Evolutionary conservation across 805 yeast genomes (phyloP), one percentile per base, ranked within the genome.

Genomic region (Candida saitoana): DNA sequence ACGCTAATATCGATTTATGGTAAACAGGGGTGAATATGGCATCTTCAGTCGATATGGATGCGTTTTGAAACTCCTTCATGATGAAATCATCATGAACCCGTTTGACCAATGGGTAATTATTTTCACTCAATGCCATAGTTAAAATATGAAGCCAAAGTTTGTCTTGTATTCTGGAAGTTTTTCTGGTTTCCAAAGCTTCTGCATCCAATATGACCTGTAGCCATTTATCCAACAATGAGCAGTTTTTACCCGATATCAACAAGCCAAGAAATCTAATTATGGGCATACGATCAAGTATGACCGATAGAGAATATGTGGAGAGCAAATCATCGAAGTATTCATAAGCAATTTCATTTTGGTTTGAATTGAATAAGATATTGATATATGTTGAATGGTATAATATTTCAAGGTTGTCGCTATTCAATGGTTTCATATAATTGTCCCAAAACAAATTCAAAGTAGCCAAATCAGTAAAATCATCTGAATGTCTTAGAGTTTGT

Each of bases 91-190:
- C 57, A 45, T 66, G 66, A 2, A 65, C 47, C 9, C 50, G 24
- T 31, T 55, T 57, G 4, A 60, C 63, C 30, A 67, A 40, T 2
- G 39, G 41, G 47, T 63, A 65, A 43, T 67, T 50, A 42, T 58
- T 57, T 7, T 39, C 27, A 6, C 45, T 25, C 16, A 66, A 45
- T 0, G 59, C 70, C 2, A 54, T 18, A 18, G 54, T 46, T 18
- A 69, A 47, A 18, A 50, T 45, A 8, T 41, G 36, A 5, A 54
- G 25, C 68, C 70, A 68, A 3, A 40, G 24, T 1, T 34, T 25
- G 4, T 27, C 16, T 12, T 41, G 27, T 6, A 58, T 37, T n/a
- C 41, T 39, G 4, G 43, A 31, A 5, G 32, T 20, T 24, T 25
- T 17, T 11, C 7, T 18, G 36, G 11, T 27, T 3, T 22, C 29